These are phyloP conservation scores for Punctularia strigosozonata DNA, from an alignment of 768 basidiomycete genomes.

Conservation along the genomic window DNA sequence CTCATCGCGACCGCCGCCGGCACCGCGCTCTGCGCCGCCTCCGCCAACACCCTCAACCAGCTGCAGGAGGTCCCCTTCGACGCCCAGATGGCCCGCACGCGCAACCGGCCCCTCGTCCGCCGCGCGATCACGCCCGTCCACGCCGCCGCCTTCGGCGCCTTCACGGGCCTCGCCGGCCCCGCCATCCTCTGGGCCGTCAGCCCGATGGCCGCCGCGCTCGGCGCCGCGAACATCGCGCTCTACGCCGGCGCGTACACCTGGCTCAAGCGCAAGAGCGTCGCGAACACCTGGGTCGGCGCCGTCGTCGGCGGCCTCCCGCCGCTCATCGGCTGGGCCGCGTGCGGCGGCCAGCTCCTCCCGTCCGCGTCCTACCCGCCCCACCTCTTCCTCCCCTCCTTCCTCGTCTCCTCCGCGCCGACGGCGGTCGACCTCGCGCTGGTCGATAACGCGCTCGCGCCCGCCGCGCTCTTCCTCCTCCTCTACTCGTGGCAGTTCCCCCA, in stretches of 20 bases:
- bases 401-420: constrained; percentile 23
- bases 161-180: constrained; percentile 71
- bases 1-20: constrained; percentile 82
- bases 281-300: constrained; percentile 92
- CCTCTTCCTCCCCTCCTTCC: constrained; percentile 50
- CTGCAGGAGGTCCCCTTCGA: constrained; percentile 92
- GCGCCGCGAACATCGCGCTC: constrained; percentile 72
- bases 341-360: constrained; percentile 69
- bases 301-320: constrained; percentile 91
- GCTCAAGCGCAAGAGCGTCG: constrained; percentile 71
- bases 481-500: constrained; percentile 99
- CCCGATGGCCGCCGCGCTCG: constrained; percentile 75
- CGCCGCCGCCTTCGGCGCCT: constrained; percentile 66
- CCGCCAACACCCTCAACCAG: constrained; percentile 93
- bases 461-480: constrained; percentile 72
- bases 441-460: constrained; percentile 73
- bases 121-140: constrained; percentile 78
- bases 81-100: constrained; percentile 90
- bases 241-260: constrained; percentile 92
- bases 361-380: constrained; percentile 44
- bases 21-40: constrained; percentile 82
- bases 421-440: constrained; percentile 36
- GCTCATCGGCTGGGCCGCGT: constrained; percentile 97
- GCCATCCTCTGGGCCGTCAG: constrained; percentile 71
- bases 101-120: constrained; percentile 77